Conservation (phyloP, 257 asterid species). For the Jacaranda mimosifolia region DNA sequence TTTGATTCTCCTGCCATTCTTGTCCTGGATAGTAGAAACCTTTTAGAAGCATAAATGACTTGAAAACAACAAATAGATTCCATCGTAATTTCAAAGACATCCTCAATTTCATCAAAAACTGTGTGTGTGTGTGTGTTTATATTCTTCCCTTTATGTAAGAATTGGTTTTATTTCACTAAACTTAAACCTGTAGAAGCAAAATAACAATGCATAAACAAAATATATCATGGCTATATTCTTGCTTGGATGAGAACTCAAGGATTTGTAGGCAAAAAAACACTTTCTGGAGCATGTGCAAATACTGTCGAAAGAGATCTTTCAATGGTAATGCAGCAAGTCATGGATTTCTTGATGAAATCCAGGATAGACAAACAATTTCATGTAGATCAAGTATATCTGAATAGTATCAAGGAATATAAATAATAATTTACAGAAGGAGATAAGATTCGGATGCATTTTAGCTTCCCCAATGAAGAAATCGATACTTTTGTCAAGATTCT, state of each 20-base stretch:
- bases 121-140: neutral
- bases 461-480: neutral
- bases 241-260: neutral
- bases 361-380: neutral
- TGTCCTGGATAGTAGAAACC: conserved; percentile 35
- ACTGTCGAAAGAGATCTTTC: neutral
- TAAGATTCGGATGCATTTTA: neutral
- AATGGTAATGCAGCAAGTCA: neutral
- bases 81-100: neutral
- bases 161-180: neutral
- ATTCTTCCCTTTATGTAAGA: neutral
- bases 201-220: neutral
- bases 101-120: neutral
- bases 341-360: neutral
- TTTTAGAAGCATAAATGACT: neutral
- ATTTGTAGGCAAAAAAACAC: neutral
- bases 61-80: neutral
- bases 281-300: neutral
- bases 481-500: too few species aligned
- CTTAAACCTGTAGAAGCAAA: neutral
- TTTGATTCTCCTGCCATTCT: conserved; percentile 59
- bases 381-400: neutral
- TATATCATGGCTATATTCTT: neutral
- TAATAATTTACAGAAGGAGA: neutral
- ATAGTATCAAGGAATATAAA: neutral